Evolutionary conservation across 2,329 filamentous ascomycete species (phyloP).

Genomic region (Stagonosporopsis tanaceti): DNA sequence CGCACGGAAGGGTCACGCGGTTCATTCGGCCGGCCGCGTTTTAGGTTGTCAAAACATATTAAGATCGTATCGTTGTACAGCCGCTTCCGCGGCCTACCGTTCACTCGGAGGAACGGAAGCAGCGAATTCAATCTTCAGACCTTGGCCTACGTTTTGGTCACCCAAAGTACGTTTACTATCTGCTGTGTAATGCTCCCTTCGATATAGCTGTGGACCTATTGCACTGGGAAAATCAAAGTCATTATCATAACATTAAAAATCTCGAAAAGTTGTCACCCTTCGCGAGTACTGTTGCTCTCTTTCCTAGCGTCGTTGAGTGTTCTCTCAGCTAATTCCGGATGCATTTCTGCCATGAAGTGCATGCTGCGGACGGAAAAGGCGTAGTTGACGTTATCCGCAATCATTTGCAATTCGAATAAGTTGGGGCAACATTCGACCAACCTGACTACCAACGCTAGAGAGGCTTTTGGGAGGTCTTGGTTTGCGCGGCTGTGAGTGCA

Average conservation of each 20-base stretch:
- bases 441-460: background rate
- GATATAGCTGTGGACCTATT: background rate
- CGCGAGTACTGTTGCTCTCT: background rate
- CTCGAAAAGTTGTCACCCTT: background rate
- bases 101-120: constrained; percentile 7
- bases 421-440: background rate
- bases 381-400: background rate
- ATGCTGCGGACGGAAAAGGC: background rate
- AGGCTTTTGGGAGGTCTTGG: background rate
- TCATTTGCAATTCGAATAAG: background rate
- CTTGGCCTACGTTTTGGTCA: background rate
- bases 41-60: too few species aligned
- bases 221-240: background rate
- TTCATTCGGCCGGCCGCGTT: background rate
- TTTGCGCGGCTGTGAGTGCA: background rate
- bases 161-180: background rate
- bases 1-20: constrained; percentile 6
- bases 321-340: background rate
- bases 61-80: constrained; percentile 1
- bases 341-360: background rate
- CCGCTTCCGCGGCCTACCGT: constrained; percentile 12
- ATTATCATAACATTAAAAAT: constrained; percentile 15
- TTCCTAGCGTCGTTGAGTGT: background rate
- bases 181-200: background rate
- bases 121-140: background rate